Percentiles rank a stretch among this genome's conserved stretches.
phyloP scores from a whole-genome alignment of 2,329 filamentous ascomycete species.

The Colletotrichum sansevieriae region DNA sequence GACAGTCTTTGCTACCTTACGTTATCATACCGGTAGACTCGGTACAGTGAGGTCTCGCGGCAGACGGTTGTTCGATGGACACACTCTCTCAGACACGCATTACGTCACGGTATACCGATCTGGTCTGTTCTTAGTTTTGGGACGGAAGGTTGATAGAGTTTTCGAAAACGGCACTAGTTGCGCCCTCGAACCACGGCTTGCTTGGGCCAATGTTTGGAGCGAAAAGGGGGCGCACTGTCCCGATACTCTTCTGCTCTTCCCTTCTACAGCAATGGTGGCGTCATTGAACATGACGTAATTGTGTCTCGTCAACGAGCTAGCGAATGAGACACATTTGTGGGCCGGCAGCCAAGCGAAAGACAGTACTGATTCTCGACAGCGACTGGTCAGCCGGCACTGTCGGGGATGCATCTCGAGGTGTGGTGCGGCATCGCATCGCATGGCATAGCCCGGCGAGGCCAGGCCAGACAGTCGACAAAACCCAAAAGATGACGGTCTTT shows the following conservation, averaged over 20 bases:
- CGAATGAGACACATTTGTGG: slow-evolving; percentile 28
- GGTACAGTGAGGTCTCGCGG: background rate
- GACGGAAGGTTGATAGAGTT: slow-evolving; percentile 38
- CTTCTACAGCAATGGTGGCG: slow-evolving; percentile 28
- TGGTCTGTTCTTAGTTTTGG: slow-evolving; percentile 30
- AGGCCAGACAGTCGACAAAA: slow-evolving; percentile 10
- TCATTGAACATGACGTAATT: slow-evolving; percentile 37
- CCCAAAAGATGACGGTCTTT: slow-evolving; percentile 1
- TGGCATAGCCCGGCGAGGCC: background rate
- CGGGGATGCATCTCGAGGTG: slow-evolving; percentile 22
- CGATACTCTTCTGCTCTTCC: slow-evolving; percentile 18
- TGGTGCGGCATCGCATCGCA: background rate
- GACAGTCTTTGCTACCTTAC: no score
- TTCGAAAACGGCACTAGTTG: slow-evolving; percentile 28
- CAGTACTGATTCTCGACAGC: slow-evolving; percentile 5
- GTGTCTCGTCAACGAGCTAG: slow-evolving; percentile 11
- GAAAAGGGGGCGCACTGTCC: slow-evolving; percentile 31
- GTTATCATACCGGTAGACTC: background rate
- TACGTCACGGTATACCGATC: slow-evolving; percentile 29
- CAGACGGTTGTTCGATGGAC: background rate
- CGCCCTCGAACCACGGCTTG: slow-evolving; percentile 12
- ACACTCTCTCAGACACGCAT: slow-evolving; percentile 14
- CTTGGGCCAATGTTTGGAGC: slow-evolving; percentile 14
- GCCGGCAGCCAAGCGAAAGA: slow-evolving; percentile 14
- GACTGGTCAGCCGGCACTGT: slow-evolving; percentile 23